Percentiles rank a stretch among this genome's conserved stretches.
Evolutionary conservation across 2,329 filamentous ascomycete genomes (phyloP).

Genomic region (Penicillium sp.): DNA sequence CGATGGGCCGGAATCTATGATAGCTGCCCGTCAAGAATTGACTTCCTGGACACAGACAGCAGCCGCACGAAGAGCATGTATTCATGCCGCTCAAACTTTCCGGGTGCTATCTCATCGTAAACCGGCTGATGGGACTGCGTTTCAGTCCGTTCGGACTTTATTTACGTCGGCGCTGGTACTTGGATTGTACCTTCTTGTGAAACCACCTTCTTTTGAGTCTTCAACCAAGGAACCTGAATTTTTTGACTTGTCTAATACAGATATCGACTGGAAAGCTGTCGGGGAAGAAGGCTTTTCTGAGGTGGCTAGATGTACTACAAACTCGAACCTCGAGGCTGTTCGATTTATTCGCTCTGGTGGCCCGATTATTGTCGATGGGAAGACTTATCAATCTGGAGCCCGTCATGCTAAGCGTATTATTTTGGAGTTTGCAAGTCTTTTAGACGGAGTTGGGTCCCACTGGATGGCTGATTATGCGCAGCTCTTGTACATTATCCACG

Average conservation of each 20-base stretch:
- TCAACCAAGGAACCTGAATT: not conserved
- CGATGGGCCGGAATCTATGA: conserved; percentile 6
- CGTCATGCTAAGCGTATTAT: conserved; percentile 14
- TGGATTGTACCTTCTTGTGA: conserved; percentile 7
- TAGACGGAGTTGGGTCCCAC: conserved; percentile 17
- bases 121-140: conserved; percentile 17
- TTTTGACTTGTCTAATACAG: conserved; percentile 3
- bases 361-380: conserved; percentile 9
- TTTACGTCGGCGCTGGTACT: conserved; percentile 16
- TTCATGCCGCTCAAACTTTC: conserved; percentile 13
- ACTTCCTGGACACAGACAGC: conserved; percentile 1
- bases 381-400: conserved; percentile 3
- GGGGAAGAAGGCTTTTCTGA: conserved; percentile 8
- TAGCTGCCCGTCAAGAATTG: not conserved
- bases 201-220: not conserved
- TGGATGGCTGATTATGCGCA: conserved; percentile 15
- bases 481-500: conserved; percentile 14
- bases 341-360: conserved; percentile 12
- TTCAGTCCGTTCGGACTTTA: conserved; percentile 15
- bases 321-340: not conserved
- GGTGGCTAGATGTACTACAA: not conserved
- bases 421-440: conserved; percentile 11
- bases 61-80: conserved; percentile 10
- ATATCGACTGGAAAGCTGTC: conserved; percentile 12
- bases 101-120: conserved; percentile 13